Percentiles rank a stretch among this genome's conserved stretches.
Conservation (phyloP, 768 basidiomycete genomes). For the Panellus pusillus region DNA sequence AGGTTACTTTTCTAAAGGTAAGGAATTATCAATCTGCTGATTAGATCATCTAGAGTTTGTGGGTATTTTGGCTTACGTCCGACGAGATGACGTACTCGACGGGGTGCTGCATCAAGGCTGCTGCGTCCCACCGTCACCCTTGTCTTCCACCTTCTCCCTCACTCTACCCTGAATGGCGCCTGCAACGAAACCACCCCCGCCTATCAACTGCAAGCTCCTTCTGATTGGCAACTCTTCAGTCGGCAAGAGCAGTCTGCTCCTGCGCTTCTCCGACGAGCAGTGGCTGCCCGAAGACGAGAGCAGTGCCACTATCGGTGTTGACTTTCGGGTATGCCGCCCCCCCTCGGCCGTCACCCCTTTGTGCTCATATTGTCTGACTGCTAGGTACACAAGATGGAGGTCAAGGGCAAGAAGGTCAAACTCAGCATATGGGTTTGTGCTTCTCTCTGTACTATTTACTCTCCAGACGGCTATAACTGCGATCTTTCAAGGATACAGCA, state of each 20-base stretch:
- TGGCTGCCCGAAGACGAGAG: constrained; percentile 92
- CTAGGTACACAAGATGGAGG: constrained; percentile 86
- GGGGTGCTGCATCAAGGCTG: too few relatives aligned
- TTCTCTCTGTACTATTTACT: background rate
- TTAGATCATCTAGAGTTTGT: too few relatives aligned
- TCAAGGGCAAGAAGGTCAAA: constrained; percentile 83
- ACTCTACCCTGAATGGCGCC: constrained; percentile 9
- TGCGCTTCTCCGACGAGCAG: constrained; percentile 96
- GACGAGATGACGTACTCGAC: too few relatives aligned
- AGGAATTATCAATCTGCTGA: too few relatives aligned
- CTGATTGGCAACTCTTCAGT: constrained; percentile 89
- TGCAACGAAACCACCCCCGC: constrained; percentile 30
- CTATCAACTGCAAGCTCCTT: constrained; percentile 79
- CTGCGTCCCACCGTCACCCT: background rate
- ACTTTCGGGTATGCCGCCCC: constrained; percentile 64
- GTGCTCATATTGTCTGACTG: constrained; percentile 6
- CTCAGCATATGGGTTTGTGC: constrained; percentile 90
- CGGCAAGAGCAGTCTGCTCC: constrained; percentile 86
- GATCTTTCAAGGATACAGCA: constrained; percentile 76
- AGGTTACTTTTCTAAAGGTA: too few relatives aligned
- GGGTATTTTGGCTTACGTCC: too few relatives aligned
- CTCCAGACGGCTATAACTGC: background rate
- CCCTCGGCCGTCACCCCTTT: background rate
- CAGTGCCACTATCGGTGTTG: constrained; percentile 82
- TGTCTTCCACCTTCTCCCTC: background rate